phyloP scores from a whole-genome alignment of 768 basidiomycete species.

The Butyriboletus loyo region DNA sequence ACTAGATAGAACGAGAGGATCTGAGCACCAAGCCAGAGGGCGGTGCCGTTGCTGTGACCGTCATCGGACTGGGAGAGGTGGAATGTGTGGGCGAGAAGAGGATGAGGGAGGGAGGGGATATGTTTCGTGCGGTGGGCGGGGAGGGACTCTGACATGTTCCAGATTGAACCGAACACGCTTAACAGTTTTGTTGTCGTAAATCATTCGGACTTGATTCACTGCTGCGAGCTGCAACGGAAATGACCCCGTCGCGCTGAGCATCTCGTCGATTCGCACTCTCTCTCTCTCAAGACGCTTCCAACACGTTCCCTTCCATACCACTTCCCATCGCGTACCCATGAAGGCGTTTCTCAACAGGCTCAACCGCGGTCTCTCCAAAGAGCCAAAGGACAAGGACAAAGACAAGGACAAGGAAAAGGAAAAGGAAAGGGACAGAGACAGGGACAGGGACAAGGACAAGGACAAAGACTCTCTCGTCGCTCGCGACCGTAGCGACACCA shows the following conservation, averaged over 20 bases:
- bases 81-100: slow-evolving; percentile 41
- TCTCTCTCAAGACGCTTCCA: background rate
- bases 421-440: slow-evolving; percentile 30
- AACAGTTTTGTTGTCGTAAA: background rate
- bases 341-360: slow-evolving; percentile 82
- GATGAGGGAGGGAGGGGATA: slow-evolving; percentile 42
- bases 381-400: slow-evolving; percentile 58
- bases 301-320: background rate
- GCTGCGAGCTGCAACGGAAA: slow-evolving; percentile 15
- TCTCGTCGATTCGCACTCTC: slow-evolving; percentile 6
- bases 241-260: slow-evolving; percentile 18
- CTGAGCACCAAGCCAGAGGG: slow-evolving; percentile 83
- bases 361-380: slow-evolving; percentile 56
- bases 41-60: slow-evolving; percentile 71
- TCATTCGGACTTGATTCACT: slow-evolving; percentile 5
- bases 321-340: slow-evolving; percentile 42
- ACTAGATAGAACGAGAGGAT: slow-evolving; percentile 63
- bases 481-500: slow-evolving; percentile 34
- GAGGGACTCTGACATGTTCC: slow-evolving; percentile 8
- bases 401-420: slow-evolving; percentile 42
- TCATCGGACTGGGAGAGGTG: slow-evolving; percentile 55
- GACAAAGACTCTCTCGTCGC: slow-evolving; percentile 29
- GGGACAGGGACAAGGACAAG: slow-evolving; percentile 23
- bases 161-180: background rate
- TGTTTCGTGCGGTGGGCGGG: slow-evolving; percentile 71